These are phyloP conservation scores for Clonostachys sp. DNA, from an alignment of 2,329 filamentous ascomycete species.

Conservation along the genomic window DNA sequence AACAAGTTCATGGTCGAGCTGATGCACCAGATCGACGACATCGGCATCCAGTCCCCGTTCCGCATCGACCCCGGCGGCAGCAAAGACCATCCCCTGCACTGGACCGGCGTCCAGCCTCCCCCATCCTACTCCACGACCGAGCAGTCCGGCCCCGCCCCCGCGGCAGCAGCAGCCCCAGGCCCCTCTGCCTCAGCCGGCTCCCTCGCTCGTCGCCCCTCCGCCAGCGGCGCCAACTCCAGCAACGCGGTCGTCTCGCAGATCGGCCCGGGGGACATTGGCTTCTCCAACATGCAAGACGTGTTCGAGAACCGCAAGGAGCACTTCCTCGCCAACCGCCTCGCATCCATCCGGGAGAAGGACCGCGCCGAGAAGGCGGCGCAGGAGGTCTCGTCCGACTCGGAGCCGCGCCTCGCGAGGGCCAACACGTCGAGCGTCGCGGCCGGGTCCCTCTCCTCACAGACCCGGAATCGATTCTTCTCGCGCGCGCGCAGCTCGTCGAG, in stretches of 20 bases:
- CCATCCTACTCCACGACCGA: slow-evolving; percentile 22
- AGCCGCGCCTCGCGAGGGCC: slow-evolving; percentile 8
- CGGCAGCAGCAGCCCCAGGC: not conserved
- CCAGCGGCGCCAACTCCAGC: slow-evolving; percentile 8
- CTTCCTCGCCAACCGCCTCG: slow-evolving; percentile 24
- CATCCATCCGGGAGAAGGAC: slow-evolving; percentile 30
- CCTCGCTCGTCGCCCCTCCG: slow-evolving; percentile 5
- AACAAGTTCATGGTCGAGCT: slow-evolving; percentile 94
- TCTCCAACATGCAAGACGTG: slow-evolving; percentile 38
- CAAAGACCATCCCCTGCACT: slow-evolving; percentile 62
- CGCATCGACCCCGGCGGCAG: slow-evolving; percentile 60
- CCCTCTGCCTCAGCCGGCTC: not conserved
- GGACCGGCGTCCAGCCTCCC: slow-evolving; percentile 26
- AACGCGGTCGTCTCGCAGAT: slow-evolving; percentile 6
- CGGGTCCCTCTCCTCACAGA: slow-evolving; percentile 13
- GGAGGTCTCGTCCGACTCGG: slow-evolving; percentile 3
- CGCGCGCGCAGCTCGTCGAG: not conserved
- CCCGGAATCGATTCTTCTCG: slow-evolving; percentile 18
- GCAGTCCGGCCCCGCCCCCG: not conserved
- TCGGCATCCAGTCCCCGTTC: slow-evolving; percentile 78
- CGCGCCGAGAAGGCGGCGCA: slow-evolving; percentile 16
- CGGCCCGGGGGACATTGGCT: slow-evolving; percentile 18
- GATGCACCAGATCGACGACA: slow-evolving; percentile 78
- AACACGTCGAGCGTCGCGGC: slow-evolving; percentile 19
- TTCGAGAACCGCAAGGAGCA: slow-evolving; percentile 35